phyloP scores from a whole-genome alignment of 108 stramenopile genomes.

The Phaeodactylum tricornutum region DNA sequence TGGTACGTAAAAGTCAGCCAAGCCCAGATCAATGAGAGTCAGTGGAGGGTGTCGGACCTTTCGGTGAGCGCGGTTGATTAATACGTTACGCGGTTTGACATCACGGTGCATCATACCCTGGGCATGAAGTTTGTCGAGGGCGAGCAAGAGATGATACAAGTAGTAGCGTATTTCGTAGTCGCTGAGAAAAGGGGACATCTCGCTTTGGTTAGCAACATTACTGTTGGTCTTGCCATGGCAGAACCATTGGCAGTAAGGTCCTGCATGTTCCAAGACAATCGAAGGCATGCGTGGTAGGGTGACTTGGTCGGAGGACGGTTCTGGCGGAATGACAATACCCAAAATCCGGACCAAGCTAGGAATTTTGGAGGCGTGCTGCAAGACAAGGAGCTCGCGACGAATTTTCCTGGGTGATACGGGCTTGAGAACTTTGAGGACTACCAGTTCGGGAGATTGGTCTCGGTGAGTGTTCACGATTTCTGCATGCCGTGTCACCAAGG shows the following conservation, averaged over 20 bases:
- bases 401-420: constrained; percentile 81
- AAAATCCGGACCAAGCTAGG: constrained; percentile 67
- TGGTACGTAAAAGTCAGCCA: constrained; percentile 88
- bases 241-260: constrained; percentile 69
- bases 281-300: constrained; percentile 46
- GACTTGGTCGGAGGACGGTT: constrained; percentile 6
- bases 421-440: constrained; percentile 71
- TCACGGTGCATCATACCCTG: constrained; percentile 90
- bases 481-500: no score
- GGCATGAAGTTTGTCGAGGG: constrained; percentile 74
- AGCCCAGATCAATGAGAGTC: constrained; percentile 86
- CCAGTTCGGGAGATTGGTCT: constrained; percentile 16
- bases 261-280: constrained; percentile 84
- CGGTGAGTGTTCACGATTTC: no score
- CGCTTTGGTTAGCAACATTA: constrained; percentile 1
- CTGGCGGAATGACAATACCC: constrained; percentile 26
- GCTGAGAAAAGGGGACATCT: constrained; percentile 32
- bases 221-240: constrained; percentile 36
- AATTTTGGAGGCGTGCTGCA: constrained; percentile 46
- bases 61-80: constrained; percentile 59
- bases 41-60: constrained; percentile 21
- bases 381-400: constrained; percentile 61
- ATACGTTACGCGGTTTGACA: constrained; percentile 89
- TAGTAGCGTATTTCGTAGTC: constrained; percentile 82
- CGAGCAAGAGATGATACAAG: constrained; percentile 80